Conservation (phyloP, 768 basidiomycete genomes). For the Mycena albidolilacea region DNA sequence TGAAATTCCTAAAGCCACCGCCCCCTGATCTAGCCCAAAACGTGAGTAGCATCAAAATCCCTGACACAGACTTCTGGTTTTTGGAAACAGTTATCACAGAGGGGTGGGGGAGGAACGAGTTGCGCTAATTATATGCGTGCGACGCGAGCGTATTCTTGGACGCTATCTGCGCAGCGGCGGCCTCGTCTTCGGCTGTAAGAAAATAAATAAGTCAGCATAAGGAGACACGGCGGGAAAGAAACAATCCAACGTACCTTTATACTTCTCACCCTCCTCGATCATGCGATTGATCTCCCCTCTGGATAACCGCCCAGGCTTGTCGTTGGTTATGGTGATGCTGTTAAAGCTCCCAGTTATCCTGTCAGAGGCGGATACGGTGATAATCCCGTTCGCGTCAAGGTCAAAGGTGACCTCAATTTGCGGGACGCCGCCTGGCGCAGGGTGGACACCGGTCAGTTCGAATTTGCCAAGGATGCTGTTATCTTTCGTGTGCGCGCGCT, state of each 20-base stretch:
- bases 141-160: conserved; percentile 84
- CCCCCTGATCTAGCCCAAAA: no score
- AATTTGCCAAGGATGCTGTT: conserved; percentile 4
- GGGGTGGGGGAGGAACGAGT: conserved; percentile 43
- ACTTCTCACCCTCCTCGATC: conserved; percentile 11
- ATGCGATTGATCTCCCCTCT: conserved; percentile 5
- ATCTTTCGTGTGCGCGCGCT: not conserved
- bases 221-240: not conserved
- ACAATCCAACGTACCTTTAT: conserved; percentile 6
- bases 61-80: no score
- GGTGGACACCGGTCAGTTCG: not conserved
- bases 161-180: conserved; percentile 70
- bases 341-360: not conserved
- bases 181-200: conserved; percentile 67
- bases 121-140: conserved; percentile 82
- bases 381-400: not conserved
- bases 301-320: conserved; percentile 1
- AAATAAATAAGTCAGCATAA: conserved; percentile 6
- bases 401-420: conserved; percentile 6
- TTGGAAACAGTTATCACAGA: no score
- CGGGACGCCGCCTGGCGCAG: not conserved
- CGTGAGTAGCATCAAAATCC: no score
- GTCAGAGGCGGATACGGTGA: not conserved
- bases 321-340: conserved; percentile 12
- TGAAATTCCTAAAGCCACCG: no score